phyloP scores from a whole-genome alignment of 2,329 filamentous ascomycete genomes.

The Colletotrichum simmondsii region DNA sequence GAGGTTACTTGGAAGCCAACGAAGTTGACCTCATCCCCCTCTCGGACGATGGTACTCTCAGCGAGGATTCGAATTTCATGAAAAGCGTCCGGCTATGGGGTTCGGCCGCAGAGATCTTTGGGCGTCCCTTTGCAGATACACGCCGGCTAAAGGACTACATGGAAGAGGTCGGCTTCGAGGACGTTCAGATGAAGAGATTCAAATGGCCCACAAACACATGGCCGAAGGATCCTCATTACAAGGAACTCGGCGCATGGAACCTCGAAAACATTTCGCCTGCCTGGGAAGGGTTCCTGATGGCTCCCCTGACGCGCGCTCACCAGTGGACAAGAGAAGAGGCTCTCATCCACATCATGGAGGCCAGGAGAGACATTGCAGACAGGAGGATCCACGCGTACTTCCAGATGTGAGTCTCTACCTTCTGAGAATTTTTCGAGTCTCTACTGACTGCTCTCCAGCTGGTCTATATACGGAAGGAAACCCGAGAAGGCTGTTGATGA shows the following conservation, averaged over 20 bases:
- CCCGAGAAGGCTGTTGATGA: too few species aligned
- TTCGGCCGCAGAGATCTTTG: too few species aligned
- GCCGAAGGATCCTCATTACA: slow-evolving; percentile 41
- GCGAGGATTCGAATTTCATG: slow-evolving; percentile 37
- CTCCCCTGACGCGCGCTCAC: slow-evolving; percentile 47
- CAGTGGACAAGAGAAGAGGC: slow-evolving; percentile 45
- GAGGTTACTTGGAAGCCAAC: slow-evolving; percentile 55
- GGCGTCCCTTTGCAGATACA: too few species aligned
- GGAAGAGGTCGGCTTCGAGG: slow-evolving; percentile 44
- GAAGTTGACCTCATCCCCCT: slow-evolving; percentile 50
- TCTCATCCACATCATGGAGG: slow-evolving; percentile 35
- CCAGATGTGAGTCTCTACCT: too few species aligned
- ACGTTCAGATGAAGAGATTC: slow-evolving; percentile 43
- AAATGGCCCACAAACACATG: slow-evolving; percentile 40
- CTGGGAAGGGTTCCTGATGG: slow-evolving; percentile 46
- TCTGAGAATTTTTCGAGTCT: too few species aligned
- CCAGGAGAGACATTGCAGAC: slow-evolving; percentile 37
- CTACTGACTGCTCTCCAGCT: not conserved
- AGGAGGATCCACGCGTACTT: slow-evolving; percentile 38
- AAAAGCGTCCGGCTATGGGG: slow-evolving; percentile 33
- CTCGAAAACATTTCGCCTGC: slow-evolving; percentile 43
- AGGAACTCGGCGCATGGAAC: slow-evolving; percentile 45
- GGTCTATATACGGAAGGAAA: not conserved
- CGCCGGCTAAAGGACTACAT: slow-evolving; percentile 20
- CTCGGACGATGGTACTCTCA: slow-evolving; percentile 54